These are phyloP conservation scores for Cronartium quercuum DNA, from an alignment of 1,284 basidiomycete genomes.

Conservation along the genomic window DNA sequence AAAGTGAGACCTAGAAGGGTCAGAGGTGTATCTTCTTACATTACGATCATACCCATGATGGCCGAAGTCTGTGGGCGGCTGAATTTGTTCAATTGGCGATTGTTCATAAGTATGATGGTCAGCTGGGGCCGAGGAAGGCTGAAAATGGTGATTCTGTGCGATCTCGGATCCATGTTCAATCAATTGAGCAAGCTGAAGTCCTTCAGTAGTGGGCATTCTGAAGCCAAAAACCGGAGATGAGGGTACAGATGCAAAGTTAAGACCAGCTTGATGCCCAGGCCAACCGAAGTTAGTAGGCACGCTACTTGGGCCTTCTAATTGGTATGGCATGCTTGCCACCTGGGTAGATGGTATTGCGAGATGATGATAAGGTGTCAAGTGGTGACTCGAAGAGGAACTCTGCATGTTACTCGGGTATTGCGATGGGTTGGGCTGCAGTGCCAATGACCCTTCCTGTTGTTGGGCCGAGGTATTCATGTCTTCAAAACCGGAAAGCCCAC, in stretches of 20 bases:
- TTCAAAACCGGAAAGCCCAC: conserved; percentile 5
- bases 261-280: neutral
- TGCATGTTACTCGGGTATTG: neutral
- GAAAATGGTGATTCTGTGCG: neutral
- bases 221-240: conserved; percentile 13
- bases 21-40: no score
- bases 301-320: conserved; percentile 2
- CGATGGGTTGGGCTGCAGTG: neutral
- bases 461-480: neutral
- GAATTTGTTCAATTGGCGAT: neutral
- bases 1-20: no score
- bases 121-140: neutral
- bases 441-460: neutral
- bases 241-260: conserved; percentile 14
- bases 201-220: neutral
- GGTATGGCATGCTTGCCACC: neutral
- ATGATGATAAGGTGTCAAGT: neutral
- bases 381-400: neutral
- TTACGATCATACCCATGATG: neutral
- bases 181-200: neutral
- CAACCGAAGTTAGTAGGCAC: conserved; percentile 11
- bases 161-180: neutral
- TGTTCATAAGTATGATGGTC: no score
- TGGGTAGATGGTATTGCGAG: neutral
- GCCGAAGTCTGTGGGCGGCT: neutral